A percentile compares a stretch with the other conserved stretches of the same genome.
These are phyloP conservation scores for Aspergillus sergii DNA, from an alignment of 2,329 filamentous ascomycete species.

Conservation along the genomic window DNA sequence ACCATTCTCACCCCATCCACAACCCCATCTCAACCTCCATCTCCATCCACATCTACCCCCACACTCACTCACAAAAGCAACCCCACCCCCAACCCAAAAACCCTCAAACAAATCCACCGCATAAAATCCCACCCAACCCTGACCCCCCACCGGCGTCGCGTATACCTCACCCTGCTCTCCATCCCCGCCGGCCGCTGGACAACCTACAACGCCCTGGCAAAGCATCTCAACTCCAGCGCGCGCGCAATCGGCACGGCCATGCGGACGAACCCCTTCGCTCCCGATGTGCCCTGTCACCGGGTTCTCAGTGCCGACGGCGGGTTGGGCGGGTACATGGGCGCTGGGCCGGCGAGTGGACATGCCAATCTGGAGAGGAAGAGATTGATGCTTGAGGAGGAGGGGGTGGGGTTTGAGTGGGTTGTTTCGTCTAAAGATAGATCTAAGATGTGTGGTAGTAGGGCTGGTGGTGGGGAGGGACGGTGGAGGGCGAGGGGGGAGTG, in stretches of 20 bases:
- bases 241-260: conserved; percentile 78
- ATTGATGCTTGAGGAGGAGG: conserved; percentile 35
- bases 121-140: conserved; percentile 50
- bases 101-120: conserved; percentile 22
- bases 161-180: conserved; percentile 74
- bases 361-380: conserved; percentile 44
- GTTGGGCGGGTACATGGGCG: conserved; percentile 56
- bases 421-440: background rate
- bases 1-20: background rate
- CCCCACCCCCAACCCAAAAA: conserved; percentile 23
- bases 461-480: background rate
- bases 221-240: conserved; percentile 69
- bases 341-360: conserved; percentile 49
- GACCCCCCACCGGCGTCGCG: conserved; percentile 53
- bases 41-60: background rate
- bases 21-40: background rate
- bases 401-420: conserved; percentile 42
- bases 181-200: conserved; percentile 75
- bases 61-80: conserved; percentile 25
- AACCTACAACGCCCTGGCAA: conserved; percentile 74
- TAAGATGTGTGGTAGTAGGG: background rate
- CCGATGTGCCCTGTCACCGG: conserved; percentile 78
- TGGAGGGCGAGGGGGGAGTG: conserved; percentile 32
- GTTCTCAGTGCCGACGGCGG: conserved; percentile 72
- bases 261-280: conserved; percentile 78